Conservation (phyloP, 352 stramenopile species). For the Blastocystis hominis region DNA sequence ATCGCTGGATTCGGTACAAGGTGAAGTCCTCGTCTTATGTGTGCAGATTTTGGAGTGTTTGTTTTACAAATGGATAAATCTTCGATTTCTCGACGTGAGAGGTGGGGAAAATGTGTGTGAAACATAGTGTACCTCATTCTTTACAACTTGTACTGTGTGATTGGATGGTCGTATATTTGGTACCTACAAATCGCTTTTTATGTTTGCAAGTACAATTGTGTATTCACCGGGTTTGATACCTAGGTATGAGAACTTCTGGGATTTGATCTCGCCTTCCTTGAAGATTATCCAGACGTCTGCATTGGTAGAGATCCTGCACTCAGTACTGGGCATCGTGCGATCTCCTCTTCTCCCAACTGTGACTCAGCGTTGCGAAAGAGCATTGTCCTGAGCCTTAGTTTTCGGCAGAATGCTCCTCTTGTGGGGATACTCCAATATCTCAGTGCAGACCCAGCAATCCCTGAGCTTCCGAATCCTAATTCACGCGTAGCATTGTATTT, state of each 20-base stretch:
- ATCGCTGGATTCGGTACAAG: not conserved
- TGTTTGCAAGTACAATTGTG: not conserved
- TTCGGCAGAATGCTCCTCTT: constrained; percentile 80
- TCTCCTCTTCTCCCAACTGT: constrained; percentile 83
- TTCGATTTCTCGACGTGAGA: not conserved
- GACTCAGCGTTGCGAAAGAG: constrained; percentile 66
- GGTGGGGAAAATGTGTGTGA: not conserved
- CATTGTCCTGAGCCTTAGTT: constrained; percentile 63
- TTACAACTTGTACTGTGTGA: constrained; percentile 23
- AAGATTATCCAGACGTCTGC: constrained; percentile 79
- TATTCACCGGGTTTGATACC: not conserved
- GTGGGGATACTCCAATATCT: constrained; percentile 80
- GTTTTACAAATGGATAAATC: not conserved
- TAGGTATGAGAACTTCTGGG: constrained; percentile 23
- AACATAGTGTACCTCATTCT: constrained; percentile 42
- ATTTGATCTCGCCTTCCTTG: not conserved
- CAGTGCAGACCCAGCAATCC: constrained; percentile 67
- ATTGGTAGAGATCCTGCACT: constrained; percentile 88
- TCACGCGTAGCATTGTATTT: constrained; percentile 54
- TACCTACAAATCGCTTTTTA: not conserved
- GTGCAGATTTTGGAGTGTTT: constrained; percentile 25
- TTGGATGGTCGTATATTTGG: constrained; percentile 41
- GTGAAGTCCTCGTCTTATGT: constrained; percentile 29
- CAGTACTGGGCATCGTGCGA: constrained; percentile 82
- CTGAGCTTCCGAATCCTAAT: constrained; percentile 77